phyloP scores from a whole-genome alignment of 2,329 filamentous ascomycete genomes.

The Pseudocercospora vitis region DNA sequence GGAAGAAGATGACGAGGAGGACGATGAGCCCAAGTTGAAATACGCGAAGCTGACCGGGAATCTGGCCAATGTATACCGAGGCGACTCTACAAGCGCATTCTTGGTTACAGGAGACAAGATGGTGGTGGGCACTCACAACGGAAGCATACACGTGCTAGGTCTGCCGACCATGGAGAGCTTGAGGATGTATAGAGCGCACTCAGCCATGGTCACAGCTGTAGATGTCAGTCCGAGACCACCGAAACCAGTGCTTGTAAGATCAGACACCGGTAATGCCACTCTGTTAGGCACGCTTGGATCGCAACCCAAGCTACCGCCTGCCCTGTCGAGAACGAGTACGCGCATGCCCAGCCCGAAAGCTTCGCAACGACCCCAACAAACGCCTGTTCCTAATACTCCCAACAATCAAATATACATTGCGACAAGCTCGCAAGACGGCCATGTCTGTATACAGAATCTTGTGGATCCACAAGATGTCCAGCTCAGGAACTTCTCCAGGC shows the following conservation, averaged over 20 bases:
- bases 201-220: constrained; percentile 83
- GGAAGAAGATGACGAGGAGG: constrained; percentile 59
- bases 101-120: constrained; percentile 94
- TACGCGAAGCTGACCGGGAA: constrained; percentile 83
- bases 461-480: constrained; percentile 87
- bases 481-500: constrained; percentile 87
- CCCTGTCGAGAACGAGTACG: constrained; percentile 18
- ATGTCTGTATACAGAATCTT: constrained; percentile 87
- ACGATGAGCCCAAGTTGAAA: constrained; percentile 92
- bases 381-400: constrained; percentile 66
- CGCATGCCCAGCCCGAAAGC: constrained; percentile 17
- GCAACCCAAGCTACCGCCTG: constrained; percentile 17
- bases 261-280: constrained; percentile 22
- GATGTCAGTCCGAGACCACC: constrained; percentile 86
- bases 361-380: constrained; percentile 45
- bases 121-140: constrained; percentile 95
- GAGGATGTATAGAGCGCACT: constrained; percentile 87
- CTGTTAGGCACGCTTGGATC: constrained; percentile 17
- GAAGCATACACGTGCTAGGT: constrained; percentile 88
- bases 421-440: constrained; percentile 91
- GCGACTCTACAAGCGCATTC: constrained; percentile 90
- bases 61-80: constrained; percentile 78
- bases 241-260: constrained; percentile 42
- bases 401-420: constrained; percentile 92
- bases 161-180: constrained; percentile 78